Percentiles rank a stretch among this genome's conserved stretches.
phyloP scores from a whole-genome alignment of 371 early-diverging fungal species.

The Mucor velutinosus region DNA sequence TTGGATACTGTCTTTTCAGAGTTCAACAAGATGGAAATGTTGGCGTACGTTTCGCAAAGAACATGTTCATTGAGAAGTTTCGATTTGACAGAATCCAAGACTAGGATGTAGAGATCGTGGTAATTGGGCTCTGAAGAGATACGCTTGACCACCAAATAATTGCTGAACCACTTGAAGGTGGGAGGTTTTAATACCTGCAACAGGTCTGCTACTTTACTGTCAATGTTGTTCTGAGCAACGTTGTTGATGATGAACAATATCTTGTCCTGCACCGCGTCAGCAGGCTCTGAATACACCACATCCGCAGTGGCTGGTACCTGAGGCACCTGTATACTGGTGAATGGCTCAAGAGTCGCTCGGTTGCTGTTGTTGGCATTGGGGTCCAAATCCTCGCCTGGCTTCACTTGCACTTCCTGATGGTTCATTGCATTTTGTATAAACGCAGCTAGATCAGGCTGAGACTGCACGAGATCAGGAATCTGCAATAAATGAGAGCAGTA shows the following conservation, averaged over 20 bases:
- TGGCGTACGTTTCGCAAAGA: slow-evolving; percentile 83
- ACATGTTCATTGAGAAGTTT: slow-evolving; percentile 66
- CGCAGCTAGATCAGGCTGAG: slow-evolving; percentile 57
- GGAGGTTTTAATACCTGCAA: slow-evolving; percentile 62
- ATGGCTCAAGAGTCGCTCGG: not conserved
- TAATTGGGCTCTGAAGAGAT: slow-evolving; percentile 92
- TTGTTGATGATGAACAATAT: slow-evolving; percentile 95
- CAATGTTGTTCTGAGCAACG: slow-evolving; percentile 82
- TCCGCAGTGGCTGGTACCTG: slow-evolving; percentile 17
- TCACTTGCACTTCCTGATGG: not conserved
- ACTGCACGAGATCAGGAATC: slow-evolving; percentile 74
- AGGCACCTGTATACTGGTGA: slow-evolving; percentile 47
- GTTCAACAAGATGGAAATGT: slow-evolving; percentile 83
- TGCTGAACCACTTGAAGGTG: slow-evolving; percentile 86
- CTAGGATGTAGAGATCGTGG: slow-evolving; percentile 80
- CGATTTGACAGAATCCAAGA: slow-evolving; percentile 72
- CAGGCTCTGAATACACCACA: slow-evolving; percentile 58
- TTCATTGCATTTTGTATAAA: not conserved
- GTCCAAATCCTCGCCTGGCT: slow-evolving; percentile 3
- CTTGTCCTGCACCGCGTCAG: slow-evolving; percentile 77
- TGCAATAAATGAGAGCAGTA: slow-evolving; percentile 82
- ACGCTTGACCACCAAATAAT: slow-evolving; percentile 90
- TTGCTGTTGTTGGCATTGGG: not conserved
- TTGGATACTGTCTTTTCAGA: slow-evolving; percentile 89
- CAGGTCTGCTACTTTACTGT: slow-evolving; percentile 79